phyloP scores from a whole-genome alignment of 2,329 filamentous ascomycete species.

The Hyphodiscus sp. region DNA sequence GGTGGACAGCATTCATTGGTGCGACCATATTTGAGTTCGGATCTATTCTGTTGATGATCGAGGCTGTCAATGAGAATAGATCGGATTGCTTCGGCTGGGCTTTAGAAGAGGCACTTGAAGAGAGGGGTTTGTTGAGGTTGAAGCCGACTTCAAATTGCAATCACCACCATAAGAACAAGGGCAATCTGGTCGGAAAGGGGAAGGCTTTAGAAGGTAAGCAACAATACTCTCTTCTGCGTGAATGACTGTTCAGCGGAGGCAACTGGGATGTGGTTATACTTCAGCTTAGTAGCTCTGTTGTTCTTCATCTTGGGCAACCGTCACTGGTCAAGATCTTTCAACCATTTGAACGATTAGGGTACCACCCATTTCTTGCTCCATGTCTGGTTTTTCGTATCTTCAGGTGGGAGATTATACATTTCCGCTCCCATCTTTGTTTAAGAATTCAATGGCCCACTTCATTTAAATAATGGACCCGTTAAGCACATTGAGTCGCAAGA shows the following conservation, averaged over 20 bases:
- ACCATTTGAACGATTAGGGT: too few species aligned
- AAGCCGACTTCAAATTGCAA: slow-evolving; percentile 24
- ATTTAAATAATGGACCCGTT: too few species aligned
- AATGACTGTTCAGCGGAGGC: background rate
- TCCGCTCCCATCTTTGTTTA: too few species aligned
- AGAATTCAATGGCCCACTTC: too few species aligned
- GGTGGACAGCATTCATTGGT: slow-evolving; percentile 59
- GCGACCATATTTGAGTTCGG: slow-evolving; percentile 61
- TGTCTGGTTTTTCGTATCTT: too few species aligned
- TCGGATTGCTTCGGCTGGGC: slow-evolving; percentile 65
- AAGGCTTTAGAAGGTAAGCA: slow-evolving; percentile 10
- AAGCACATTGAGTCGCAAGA: background rate
- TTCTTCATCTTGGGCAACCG: background rate
- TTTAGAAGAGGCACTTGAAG: slow-evolving; percentile 28
- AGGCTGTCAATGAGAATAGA: slow-evolving; percentile 62
- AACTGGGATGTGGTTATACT: too few species aligned
- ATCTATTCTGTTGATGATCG: slow-evolving; percentile 55
- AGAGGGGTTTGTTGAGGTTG: slow-evolving; percentile 17
- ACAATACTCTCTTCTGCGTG: background rate
- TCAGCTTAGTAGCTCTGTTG: background rate
- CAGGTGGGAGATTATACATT: too few species aligned
- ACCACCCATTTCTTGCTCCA: too few species aligned
- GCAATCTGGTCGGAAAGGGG: slow-evolving; percentile 33
- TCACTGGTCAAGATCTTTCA: background rate
- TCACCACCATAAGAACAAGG: slow-evolving; percentile 37